Evolutionary conservation across 495 filamentous ascomycete genomes (phyloP), one percentile per base, ranked within the genome.

Genomic region (Aspergillus kassunensis): DNA sequence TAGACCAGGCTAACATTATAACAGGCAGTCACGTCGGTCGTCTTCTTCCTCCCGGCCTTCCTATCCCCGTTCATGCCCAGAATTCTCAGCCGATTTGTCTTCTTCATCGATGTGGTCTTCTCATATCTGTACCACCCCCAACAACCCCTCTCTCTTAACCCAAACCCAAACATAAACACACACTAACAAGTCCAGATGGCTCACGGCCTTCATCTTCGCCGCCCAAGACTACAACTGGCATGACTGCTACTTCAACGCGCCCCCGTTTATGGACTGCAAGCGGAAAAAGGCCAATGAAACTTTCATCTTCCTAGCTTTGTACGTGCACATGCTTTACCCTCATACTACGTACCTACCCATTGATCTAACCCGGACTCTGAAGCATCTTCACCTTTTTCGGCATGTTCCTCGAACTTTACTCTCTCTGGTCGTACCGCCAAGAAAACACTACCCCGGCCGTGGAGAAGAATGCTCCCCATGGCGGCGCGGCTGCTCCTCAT

Each of bases 231-330:
- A 77, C 64, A 77, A 69, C 57, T 56, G 61, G 51, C 56, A 65
- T 27, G 45, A 59, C 54, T 71, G 72, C 63, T 53, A 47, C 44
- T 62, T 70, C 35, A 41, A 59, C 31, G 46, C 66, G 4, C 71
- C 73, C 6, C 59, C 65, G 6, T 61, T 59, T 42, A 7, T 67
- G 36, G 31, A 34, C 21, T 74, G 70, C 56, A 30, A 45, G 6
- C 57, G 49, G 30, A 75, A 74, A 57, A 69, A 75, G 44, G 74
- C 80, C 24, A 74, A 77, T 48, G 78, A 83, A 60, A 67, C 81
- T 1, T 85, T 85, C 51, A 78, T 75, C 57, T 85, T 84, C 63
- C 66, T 85, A 25, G 76, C 80, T 19, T 85, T 84, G 80, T 84
- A 72, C 36, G 78, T 44, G n/a, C n/a, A n/a, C n/a, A n/a, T n/a